Conservation (phyloP, 2,329 filamentous ascomycete genomes). For the Xylaria sp. region DNA sequence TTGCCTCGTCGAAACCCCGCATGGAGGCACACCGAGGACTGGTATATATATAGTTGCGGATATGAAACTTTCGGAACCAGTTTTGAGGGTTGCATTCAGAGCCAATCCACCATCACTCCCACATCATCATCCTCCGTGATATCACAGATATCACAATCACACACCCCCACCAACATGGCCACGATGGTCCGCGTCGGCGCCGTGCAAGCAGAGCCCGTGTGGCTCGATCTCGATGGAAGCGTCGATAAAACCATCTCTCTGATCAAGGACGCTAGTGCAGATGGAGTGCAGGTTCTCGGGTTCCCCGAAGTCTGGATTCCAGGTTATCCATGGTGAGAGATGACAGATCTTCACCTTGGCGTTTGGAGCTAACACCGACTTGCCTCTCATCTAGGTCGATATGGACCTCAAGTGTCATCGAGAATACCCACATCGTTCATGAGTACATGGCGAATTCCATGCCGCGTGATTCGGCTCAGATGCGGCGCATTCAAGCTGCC, state of each 20-base stretch:
- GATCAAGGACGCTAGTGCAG: constrained; percentile 65
- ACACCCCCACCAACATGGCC: constrained; percentile 34
- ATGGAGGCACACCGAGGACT: constrained; percentile 18
- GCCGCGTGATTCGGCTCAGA: constrained; percentile 55
- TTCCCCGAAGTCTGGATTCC: constrained; percentile 68
- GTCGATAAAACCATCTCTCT: constrained; percentile 68
- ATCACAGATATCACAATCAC: constrained; percentile 3
- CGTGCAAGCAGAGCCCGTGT: constrained; percentile 68
- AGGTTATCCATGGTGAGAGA: constrained; percentile 62
- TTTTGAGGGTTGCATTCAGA: constrained; percentile 27
- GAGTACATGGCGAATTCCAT: constrained; percentile 52
- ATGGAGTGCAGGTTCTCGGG: constrained; percentile 65
- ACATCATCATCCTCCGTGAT: constrained; percentile 19
- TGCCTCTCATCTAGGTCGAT: constrained; percentile 47
- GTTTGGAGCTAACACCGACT: constrained; percentile 43
- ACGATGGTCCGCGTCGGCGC: constrained; percentile 56
- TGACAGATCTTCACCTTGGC: constrained; percentile 15
- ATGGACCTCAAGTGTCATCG: constrained; percentile 54
- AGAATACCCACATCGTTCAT: constrained; percentile 55
- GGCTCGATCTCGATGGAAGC: constrained; percentile 66
- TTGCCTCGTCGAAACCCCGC: constrained; percentile 30
- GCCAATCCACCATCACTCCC: constrained; percentile 20
- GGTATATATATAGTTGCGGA: constrained; percentile 26
- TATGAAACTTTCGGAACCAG: constrained; percentile 18
- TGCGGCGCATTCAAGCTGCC: constrained; percentile 55